Base-by-base conservation (phyloP, 139 green algal genomes). In the Closterium sp. region DNA sequence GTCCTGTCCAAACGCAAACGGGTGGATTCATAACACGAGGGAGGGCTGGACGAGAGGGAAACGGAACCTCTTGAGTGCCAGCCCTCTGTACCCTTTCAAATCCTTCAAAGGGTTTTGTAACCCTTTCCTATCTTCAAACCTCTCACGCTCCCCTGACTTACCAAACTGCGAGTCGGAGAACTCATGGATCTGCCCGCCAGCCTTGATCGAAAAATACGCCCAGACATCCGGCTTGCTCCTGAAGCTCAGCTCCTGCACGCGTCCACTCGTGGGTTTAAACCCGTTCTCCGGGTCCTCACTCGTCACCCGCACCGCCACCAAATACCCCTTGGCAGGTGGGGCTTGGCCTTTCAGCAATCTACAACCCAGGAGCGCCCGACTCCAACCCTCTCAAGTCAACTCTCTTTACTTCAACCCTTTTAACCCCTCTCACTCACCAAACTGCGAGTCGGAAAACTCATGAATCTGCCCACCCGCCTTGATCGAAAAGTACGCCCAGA, bases 401-500 rank as follows among this genome's bases (percentile, higher is more conserved):
- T 4, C 1, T 5, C 70, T 86, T 27, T 86, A 86, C 70, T 2
- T 86, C 70, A 24, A 29, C 70, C 70, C 22, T 86, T 2, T 86
- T 27, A 13, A 24, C 24, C 27, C 24, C 7, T 7, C 19, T 9
- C 79, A 32, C 45, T 87, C 70, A 93, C 98, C 98, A 95, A 99
- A 99, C 96, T 98, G 97, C 0, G 97, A 99, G 95, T 99, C 98
- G 28, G 96, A 97, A 94, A 97, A 99, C 96, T 99, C 97, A 93
- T 99, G 98, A 89, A 99, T 98, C 92, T 97, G 90, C 3, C 91
- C 91, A 13, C 90, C 84, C 32, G 84, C 85, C 90, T 91, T 34
- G 86, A 99, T 97, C 11, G 93, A 97, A 95, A 99, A 99, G 97
- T 99, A 99, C 89, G 97, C 98, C 97, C 98, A 99, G 90, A 99